Conservation (phyloP, 192 early-diverging fungal species). For the Backusella macrospora region DNA sequence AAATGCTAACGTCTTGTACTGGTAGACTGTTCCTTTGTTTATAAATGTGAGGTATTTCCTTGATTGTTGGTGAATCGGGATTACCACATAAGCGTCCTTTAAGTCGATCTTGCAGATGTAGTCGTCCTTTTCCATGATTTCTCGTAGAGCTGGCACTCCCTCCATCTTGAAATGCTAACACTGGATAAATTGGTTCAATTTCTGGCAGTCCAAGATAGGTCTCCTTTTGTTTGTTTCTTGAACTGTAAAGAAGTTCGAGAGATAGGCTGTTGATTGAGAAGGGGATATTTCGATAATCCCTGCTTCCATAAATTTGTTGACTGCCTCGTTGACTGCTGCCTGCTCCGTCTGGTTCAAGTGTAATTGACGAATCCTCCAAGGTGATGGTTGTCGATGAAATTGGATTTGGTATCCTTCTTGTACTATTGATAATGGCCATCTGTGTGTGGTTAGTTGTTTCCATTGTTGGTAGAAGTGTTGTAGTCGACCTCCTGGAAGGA, state of each 20-base stretch:
- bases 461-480: background rate
- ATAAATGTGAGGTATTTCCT: background rate
- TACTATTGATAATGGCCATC: background rate
- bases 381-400: background rate
- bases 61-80: background rate
- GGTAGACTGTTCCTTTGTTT: background rate
- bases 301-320: background rate
- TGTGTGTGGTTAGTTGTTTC: background rate
- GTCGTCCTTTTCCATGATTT: conserved; percentile 17
- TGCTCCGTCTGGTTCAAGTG: background rate
- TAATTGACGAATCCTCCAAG: background rate
- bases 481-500: background rate
- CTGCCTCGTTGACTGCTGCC: background rate
- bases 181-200: conserved; percentile 6
- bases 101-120: conserved; percentile 19
- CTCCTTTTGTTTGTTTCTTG: background rate
- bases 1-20: conserved; percentile 11
- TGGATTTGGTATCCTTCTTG: background rate
- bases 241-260: conserved; percentile 8
- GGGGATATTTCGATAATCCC: conserved; percentile 13
- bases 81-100: conserved; percentile 17
- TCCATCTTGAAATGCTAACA: conserved; percentile 27
- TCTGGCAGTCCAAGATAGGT: conserved; percentile 10
- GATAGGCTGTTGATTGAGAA: background rate
- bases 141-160: conserved; percentile 19